Evolutionary conservation across 257 asterid species (phyloP).

Genomic region (Petrea volubilis): DNA sequence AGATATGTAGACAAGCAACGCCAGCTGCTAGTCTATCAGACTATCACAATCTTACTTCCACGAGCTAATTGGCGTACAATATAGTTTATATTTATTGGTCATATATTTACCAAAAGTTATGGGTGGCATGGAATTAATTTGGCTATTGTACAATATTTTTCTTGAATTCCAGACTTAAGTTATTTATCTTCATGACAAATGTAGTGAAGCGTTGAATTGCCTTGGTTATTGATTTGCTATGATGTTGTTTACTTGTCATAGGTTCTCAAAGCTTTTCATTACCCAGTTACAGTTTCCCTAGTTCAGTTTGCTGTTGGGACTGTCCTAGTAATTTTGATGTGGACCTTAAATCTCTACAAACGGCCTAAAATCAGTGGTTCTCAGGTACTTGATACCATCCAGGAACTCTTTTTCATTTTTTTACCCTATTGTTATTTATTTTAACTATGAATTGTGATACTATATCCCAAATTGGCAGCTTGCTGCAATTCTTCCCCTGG

Average conservation of each 20-base stretch:
- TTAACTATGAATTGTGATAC: not conserved
- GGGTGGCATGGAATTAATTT: not conserved
- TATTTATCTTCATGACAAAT: not conserved
- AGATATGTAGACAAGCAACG: not conserved
- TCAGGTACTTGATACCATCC: conserved; percentile 51
- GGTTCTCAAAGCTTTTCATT: conserved; percentile 78
- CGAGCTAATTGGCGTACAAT: not conserved
- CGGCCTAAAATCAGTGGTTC: conserved; percentile 80
- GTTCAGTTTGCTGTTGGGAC: conserved; percentile 82
- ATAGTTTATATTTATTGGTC: not conserved
- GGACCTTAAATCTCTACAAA: conserved; percentile 71
- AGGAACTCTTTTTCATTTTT: not conserved
- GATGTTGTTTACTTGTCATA: conserved; percentile 23
- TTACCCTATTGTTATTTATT: not conserved
- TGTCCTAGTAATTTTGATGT: conserved; percentile 62
- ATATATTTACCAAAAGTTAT: not conserved
- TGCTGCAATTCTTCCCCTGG: conserved; percentile 78
- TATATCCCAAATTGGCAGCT: conserved; percentile 48
- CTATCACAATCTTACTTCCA: not conserved
- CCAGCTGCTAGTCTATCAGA: not conserved
- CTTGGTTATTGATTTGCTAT: conserved; percentile 11
- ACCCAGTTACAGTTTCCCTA: conserved; percentile 70
- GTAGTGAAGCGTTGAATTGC: not conserved
- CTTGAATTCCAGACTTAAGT: not conserved
- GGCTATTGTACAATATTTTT: not conserved